A percentile compares a stretch with the other conserved stretches of the same genome.
These are phyloP conservation scores for Paxillus involutus DNA, from an alignment of 768 basidiomycete species.

Conservation along the genomic window DNA sequence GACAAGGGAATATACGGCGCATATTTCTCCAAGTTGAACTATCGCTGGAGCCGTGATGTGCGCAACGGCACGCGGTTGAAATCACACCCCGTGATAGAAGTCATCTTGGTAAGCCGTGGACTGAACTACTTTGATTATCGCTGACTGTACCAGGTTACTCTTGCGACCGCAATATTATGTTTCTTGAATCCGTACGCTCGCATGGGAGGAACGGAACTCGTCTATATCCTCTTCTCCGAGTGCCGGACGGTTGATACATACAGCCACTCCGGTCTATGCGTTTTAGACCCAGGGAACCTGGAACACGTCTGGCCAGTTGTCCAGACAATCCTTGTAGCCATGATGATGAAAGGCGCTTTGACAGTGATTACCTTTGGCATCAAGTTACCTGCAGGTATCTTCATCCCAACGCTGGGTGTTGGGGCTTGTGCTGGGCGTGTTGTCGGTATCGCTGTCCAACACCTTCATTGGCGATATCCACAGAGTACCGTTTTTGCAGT, in stretches of 20 bases:
- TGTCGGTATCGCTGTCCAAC: slow-evolving; percentile 79
- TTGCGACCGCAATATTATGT: slow-evolving; percentile 72
- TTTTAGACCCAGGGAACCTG: slow-evolving; percentile 56
- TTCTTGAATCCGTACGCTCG: slow-evolving; percentile 89
- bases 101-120: slow-evolving; percentile 59
- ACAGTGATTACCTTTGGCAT: slow-evolving; percentile 93
- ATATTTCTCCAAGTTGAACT: slow-evolving; percentile 88
- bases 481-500: slow-evolving; percentile 56
- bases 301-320: slow-evolving; percentile 62
- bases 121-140: neutral
- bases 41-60: slow-evolving; percentile 82
- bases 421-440: slow-evolving; percentile 93
- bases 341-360: slow-evolving; percentile 77
- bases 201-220: slow-evolving; percentile 94
- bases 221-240: slow-evolving; percentile 89
- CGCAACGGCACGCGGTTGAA: slow-evolving; percentile 82
- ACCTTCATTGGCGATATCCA: slow-evolving; percentile 65
- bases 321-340: slow-evolving; percentile 65
- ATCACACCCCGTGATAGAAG: slow-evolving; percentile 79
- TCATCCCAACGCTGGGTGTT: slow-evolving; percentile 93
- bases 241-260: slow-evolving; percentile 61
- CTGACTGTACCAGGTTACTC: slow-evolving; percentile 58
- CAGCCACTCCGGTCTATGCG: slow-evolving; percentile 68
- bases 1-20: slow-evolving; percentile 89
- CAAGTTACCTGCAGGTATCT: slow-evolving; percentile 90